Evolutionary conservation across 2,329 filamentous ascomycete species (phyloP).

Genomic region (Arthrobotrys megalospora): DNA sequence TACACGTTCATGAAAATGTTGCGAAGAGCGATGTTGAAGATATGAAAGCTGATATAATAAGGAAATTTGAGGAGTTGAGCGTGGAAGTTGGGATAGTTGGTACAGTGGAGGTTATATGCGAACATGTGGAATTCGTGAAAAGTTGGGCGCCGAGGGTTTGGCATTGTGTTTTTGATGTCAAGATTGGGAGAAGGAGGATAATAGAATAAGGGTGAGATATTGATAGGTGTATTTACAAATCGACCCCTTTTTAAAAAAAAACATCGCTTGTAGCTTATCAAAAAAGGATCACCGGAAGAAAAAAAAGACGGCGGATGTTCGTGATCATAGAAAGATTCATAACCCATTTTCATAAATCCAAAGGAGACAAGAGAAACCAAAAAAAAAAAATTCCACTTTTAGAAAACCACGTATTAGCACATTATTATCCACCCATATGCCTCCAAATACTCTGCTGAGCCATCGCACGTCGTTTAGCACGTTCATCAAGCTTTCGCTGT

Average conservation of each 20-base stretch:
- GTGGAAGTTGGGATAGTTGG: slow-evolving; percentile 25
- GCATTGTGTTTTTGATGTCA: slow-evolving; percentile 79
- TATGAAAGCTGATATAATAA: slow-evolving; percentile 61
- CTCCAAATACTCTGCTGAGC: slow-evolving; percentile 53
- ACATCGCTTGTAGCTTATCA: slow-evolving; percentile 18
- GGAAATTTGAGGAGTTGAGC: slow-evolving; percentile 50
- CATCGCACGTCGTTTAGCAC: slow-evolving; percentile 25
- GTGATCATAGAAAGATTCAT: too few species aligned
- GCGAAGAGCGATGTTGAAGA: slow-evolving; percentile 72
- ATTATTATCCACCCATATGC: slow-evolving; percentile 10
- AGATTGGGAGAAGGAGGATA: background rate
- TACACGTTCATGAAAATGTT: slow-evolving; percentile 79
- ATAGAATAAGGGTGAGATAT: too few species aligned
- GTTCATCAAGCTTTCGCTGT: slow-evolving; percentile 42
- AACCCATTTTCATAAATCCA: background rate
- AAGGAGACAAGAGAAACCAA: background rate
- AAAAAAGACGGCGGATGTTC: too few species aligned
- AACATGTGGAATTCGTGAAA: slow-evolving; percentile 77
- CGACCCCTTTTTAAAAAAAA: background rate
- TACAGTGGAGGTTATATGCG: slow-evolving; percentile 63
- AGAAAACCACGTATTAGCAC: background rate
- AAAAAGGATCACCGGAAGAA: too few species aligned
- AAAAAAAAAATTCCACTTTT: background rate
- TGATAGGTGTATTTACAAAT: background rate
- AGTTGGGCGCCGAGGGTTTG: slow-evolving; percentile 79